Base-by-base conservation (phyloP, 768 basidiomycete species). In the Agaricus subrufescens region DNA sequence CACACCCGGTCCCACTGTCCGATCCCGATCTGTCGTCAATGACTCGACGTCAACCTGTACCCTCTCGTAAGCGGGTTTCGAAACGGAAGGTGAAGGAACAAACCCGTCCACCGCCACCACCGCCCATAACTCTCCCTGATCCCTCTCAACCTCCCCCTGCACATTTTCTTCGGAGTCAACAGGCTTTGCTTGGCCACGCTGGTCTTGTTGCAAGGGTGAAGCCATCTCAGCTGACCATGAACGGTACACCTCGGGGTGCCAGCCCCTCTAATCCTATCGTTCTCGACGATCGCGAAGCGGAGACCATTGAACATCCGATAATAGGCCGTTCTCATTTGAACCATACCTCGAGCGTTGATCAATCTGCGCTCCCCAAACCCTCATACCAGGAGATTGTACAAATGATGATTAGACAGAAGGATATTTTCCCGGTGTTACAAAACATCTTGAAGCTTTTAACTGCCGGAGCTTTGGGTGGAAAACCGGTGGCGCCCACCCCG, bases 151-250 rank as follows among this genome's bases (percentile, higher is more conserved):
- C 84, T 1, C 70, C 75, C 14, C 89, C 89, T 15, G 69, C 80
- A 7, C 83, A 89, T 66, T 87, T 89, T 55, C 70, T 91, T 50
- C 85, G 89, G 30, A 89, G 80, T 60, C 89, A 91, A 66, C 75
- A 83, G 34, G 84, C 85, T 0, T 72, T 91, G 2, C 75, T 91
- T 7, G 89, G 89, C 8, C 76, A 78, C 15, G 89, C 89, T 10
- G 89, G 89, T 37, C 69, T 87, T 42, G 82, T 91, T 19, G 83
- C 80, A 39, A 81, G 81, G 3, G 73, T 91, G 25, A 84, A 83
- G 52, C 83, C 87, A 26, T 72, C 81, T 15, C 73, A 76, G 38
- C 73, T 84, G 25, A 68, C 77, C n/a, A 67, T 63, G 14, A 69
- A 74, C 14, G 74, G 71, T 52, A 64, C 67, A 31, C 75, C 34